These are phyloP conservation scores for Sanguinoderma infundibulare DNA, from an alignment of 1,284 basidiomycete species.

Conservation along the genomic window DNA sequence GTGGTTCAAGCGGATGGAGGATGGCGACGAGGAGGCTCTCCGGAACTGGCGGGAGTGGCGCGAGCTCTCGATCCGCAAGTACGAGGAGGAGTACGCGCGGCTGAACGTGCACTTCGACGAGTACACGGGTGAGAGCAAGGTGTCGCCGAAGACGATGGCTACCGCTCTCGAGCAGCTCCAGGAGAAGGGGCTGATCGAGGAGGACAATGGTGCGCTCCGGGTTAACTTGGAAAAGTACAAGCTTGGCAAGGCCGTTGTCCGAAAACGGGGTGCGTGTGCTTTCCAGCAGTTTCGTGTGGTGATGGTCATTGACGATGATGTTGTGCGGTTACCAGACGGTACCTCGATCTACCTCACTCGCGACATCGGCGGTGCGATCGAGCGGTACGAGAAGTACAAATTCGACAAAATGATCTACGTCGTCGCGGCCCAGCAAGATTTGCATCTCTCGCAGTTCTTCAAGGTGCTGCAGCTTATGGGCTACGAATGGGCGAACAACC, in stretches of 20 bases:
- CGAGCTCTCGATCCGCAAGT: slow-evolving; percentile 90
- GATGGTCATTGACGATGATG: not conserved
- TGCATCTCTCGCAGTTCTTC: slow-evolving; percentile 95
- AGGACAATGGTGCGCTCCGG: slow-evolving; percentile 75
- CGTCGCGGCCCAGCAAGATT: slow-evolving; percentile 92
- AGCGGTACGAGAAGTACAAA: slow-evolving; percentile 91
- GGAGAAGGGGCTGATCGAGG: slow-evolving; percentile 55
- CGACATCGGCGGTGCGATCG: slow-evolving; percentile 93
- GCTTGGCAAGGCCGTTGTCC: slow-evolving; percentile 88
- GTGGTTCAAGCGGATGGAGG: slow-evolving; percentile 98
- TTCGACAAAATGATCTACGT: slow-evolving; percentile 99
- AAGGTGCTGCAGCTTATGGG: slow-evolving; percentile 93
- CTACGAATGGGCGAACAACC: slow-evolving; percentile 81
- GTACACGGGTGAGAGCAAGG: slow-evolving; percentile 93
- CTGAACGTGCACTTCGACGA: slow-evolving; percentile 94
- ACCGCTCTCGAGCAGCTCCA: slow-evolving; percentile 67
- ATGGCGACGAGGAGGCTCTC: slow-evolving; percentile 85
- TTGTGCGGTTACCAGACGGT: slow-evolving; percentile 72
- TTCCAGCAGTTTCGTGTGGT: not conserved
- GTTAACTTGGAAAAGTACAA: slow-evolving; percentile 90
- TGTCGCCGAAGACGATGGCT: slow-evolving; percentile 81
- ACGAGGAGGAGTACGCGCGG: slow-evolving; percentile 88
- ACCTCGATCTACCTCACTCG: slow-evolving; percentile 99
- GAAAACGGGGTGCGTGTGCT: slow-evolving; percentile 74
- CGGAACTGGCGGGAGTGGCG: slow-evolving; percentile 94